phyloP scores from a whole-genome alignment of 176 grass and related monocot genomes.

The maize (Zea mays) region DNA sequence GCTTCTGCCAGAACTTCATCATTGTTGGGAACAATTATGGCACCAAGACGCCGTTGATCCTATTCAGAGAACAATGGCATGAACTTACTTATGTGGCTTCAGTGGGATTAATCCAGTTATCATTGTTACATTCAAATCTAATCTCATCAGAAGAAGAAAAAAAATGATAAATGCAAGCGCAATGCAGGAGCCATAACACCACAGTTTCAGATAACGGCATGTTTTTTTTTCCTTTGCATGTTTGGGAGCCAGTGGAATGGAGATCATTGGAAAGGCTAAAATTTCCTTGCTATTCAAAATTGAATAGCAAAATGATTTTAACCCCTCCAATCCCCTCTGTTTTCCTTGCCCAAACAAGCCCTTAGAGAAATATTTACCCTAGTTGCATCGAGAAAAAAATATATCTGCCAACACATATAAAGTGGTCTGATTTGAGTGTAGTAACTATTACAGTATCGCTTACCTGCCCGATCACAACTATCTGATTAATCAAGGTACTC shows the following conservation, averaged over 20 bases:
- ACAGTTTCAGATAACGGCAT: not conserved
- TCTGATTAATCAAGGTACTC: conserved; percentile 87
- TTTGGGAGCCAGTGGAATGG: too few relatives aligned
- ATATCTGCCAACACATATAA: not conserved
- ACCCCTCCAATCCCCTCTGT: too few relatives aligned
- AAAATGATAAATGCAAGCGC: not conserved
- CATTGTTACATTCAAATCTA: not conserved
- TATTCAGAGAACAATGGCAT: conserved; percentile 36
- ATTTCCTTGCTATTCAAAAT: too few relatives aligned
- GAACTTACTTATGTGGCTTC: not conserved
- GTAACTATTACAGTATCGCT: conserved; percentile 6
- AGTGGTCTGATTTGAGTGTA: not conserved
- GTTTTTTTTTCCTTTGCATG: not conserved
- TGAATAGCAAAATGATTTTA: too few relatives aligned
- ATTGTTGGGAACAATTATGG: conserved; percentile 84
- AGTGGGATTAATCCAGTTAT: not conserved
- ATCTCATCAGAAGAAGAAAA: not conserved
- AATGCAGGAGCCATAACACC: not conserved
- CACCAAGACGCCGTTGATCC: conserved; percentile 79
- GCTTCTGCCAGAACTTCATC: conserved; percentile 66
- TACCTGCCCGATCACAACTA: conserved; percentile 92
- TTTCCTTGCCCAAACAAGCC: too few relatives aligned
- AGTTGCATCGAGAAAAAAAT: not conserved
- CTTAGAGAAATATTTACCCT: conserved; percentile 1
- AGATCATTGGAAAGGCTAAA: too few relatives aligned